Percentiles rank a stretch among this genome's conserved stretches.
phyloP scores from a whole-genome alignment of 805 yeast genomes.

The Jamesozyma lodderae region DNA sequence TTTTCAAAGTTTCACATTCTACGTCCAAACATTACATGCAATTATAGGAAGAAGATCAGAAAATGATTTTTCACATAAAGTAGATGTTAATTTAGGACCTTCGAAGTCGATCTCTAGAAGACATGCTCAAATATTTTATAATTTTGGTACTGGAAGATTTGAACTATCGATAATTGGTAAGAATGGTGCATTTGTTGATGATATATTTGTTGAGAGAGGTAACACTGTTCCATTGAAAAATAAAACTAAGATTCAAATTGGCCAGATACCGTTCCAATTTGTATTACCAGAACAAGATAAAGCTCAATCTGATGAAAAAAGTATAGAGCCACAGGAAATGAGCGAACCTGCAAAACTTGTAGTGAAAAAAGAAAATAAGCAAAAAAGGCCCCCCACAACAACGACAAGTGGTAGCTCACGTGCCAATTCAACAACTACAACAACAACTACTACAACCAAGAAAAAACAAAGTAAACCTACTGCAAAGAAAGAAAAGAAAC shows the following conservation, averaged over 20 bases:
- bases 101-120: conserved; percentile 88
- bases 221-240: conserved; percentile 81
- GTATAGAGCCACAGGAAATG: conserved; percentile 4
- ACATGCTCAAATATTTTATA: conserved; percentile 93
- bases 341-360: conserved; percentile 2
- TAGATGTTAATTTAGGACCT: conserved; percentile 87
- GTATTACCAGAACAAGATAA: conserved; percentile 64
- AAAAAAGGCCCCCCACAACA: conserved; percentile 4
- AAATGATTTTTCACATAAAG: conserved; percentile 55
- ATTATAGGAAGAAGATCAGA: conserved; percentile 84
- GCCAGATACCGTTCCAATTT: conserved; percentile 82
- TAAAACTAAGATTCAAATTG: conserved; percentile 82
- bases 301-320: conserved; percentile 27
- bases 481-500: conserved; percentile 42
- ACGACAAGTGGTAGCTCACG: too few relatives aligned
- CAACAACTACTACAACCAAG: conserved; percentile 28
- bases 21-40: conserved; percentile 93
- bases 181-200: conserved; percentile 96
- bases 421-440: conserved; percentile 3
- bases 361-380: conserved; percentile 9
- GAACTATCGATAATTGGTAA: conserved; percentile 87
- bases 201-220: conserved; percentile 79
- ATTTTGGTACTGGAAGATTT: conserved; percentile 91
- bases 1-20: conserved; percentile 86
- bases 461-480: conserved; percentile 33